Evolutionary conservation across 495 filamentous ascomycete species (phyloP).

Genomic region (Penicillium daleae): DNA sequence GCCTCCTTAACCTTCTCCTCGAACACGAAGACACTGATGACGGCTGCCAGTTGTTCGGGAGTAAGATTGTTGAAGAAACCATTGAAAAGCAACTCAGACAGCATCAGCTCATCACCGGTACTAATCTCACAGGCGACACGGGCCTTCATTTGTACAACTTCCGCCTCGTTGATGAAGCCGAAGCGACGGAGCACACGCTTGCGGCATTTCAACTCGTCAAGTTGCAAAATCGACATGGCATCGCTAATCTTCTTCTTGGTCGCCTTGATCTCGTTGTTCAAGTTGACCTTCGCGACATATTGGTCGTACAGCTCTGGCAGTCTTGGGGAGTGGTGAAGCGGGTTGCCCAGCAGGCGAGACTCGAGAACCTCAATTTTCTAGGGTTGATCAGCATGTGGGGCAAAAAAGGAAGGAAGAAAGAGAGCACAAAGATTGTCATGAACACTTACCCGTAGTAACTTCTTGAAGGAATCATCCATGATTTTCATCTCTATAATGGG

Average conservation of each 20-base stretch:
- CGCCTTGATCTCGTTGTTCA: constrained; percentile 76
- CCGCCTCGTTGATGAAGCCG: constrained; percentile 90
- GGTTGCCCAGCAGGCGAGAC: constrained; percentile 83
- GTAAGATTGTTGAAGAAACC: constrained; percentile 95
- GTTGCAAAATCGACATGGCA: constrained; percentile 82
- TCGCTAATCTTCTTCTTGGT: constrained; percentile 84
- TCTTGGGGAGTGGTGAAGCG: constrained; percentile 84
- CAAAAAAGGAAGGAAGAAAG: neutral
- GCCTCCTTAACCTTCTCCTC: constrained; percentile 87
- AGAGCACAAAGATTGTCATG: neutral
- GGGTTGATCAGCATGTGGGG: constrained; percentile 11
- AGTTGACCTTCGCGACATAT: constrained; percentile 78
- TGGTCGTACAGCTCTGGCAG: constrained; percentile 80
- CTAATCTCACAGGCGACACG: constrained; percentile 97
- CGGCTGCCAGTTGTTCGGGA: constrained; percentile 81
- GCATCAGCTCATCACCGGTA: constrained; percentile 86
- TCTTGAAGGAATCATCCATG: constrained; percentile 88
- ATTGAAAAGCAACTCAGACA: constrained; percentile 93
- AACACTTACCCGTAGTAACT: constrained; percentile 71
- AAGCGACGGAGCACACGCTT: constrained; percentile 97
- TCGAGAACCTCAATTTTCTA: constrained; percentile 96
- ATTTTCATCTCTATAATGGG: constrained; percentile 96
- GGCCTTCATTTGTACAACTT: constrained; percentile 94
- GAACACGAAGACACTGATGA: constrained; percentile 92
- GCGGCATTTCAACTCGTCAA: constrained; percentile 93